Conservation (phyloP, 495 filamentous ascomycete genomes). For the Articulospora tetracladia region DNA sequence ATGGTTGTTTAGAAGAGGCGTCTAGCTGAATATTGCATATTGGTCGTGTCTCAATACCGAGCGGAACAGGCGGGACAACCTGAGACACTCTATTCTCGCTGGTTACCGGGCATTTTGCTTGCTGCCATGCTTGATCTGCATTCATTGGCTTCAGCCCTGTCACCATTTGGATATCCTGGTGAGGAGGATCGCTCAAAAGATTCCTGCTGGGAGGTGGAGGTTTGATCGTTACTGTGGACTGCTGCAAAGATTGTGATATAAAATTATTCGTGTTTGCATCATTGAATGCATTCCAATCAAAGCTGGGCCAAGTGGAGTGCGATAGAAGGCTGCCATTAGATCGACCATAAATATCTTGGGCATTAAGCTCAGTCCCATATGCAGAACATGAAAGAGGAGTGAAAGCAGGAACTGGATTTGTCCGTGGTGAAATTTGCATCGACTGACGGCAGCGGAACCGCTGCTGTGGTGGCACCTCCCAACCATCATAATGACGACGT, state of each 20-base stretch:
- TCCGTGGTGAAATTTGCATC: conserved; percentile 4
- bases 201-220: neutral
- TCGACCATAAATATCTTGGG: neutral
- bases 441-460: conserved; percentile 3
- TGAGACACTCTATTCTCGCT: too few relatives aligned
- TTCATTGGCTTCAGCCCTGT: too few relatives aligned
- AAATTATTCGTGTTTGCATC: neutral
- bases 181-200: neutral
- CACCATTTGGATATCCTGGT: neutral
- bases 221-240: neutral
- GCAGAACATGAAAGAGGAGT: neutral
- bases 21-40: too few relatives aligned
- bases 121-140: too few relatives aligned
- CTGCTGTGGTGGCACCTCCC: neutral
- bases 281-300: conserved; percentile 7
- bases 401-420: neutral
- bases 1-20: too few relatives aligned
- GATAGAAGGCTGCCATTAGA: neutral
- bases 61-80: too few relatives aligned
- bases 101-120: too few relatives aligned
- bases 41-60: too few relatives aligned
- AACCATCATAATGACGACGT: conserved; percentile 11
- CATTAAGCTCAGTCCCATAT: neutral
- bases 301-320: neutral
- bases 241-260: neutral